Conservation (phyloP, 306 rosid genomes). For the Vigna angularis region DNA sequence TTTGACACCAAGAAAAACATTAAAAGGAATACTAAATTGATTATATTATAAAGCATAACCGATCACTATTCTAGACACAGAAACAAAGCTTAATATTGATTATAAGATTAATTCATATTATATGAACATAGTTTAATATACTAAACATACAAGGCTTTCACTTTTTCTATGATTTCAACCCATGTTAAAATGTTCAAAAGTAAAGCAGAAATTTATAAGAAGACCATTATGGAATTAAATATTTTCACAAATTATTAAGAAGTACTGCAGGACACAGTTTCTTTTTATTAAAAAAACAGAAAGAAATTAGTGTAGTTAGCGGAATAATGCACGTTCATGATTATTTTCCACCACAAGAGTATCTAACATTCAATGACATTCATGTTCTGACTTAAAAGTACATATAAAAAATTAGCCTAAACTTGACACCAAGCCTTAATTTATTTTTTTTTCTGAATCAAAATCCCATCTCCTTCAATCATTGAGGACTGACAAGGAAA, state of each 20-base stretch:
- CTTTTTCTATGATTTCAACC: slow-evolving; percentile 2
- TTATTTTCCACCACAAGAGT: slow-evolving; percentile 18
- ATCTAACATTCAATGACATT: neutral
- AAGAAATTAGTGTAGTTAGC: neutral
- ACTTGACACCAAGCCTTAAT: neutral
- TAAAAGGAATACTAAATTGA: neutral
- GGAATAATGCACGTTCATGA: neutral
- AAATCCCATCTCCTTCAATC: slow-evolving; percentile 17
- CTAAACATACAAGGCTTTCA: neutral
- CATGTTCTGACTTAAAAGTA: neutral
- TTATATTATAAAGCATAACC: slow-evolving; percentile 4
- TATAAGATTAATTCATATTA: neutral
- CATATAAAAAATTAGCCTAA: neutral
- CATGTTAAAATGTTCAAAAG: neutral
- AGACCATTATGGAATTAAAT: neutral
- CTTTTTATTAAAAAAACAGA: neutral
- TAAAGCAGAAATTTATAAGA: neutral
- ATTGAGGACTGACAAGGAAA: slow-evolving; percentile 11
- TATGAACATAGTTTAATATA: neutral
- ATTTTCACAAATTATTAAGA: slow-evolving; percentile 9
- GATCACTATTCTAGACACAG: neutral
- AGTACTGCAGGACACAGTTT: neutral
- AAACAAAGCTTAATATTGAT: slow-evolving; percentile 7
- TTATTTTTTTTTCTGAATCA: neutral
- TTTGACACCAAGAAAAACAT: neutral